Evolutionary conservation across 306 rosid genomes (phyloP).

Genomic region (Albizia julibrissin): DNA sequence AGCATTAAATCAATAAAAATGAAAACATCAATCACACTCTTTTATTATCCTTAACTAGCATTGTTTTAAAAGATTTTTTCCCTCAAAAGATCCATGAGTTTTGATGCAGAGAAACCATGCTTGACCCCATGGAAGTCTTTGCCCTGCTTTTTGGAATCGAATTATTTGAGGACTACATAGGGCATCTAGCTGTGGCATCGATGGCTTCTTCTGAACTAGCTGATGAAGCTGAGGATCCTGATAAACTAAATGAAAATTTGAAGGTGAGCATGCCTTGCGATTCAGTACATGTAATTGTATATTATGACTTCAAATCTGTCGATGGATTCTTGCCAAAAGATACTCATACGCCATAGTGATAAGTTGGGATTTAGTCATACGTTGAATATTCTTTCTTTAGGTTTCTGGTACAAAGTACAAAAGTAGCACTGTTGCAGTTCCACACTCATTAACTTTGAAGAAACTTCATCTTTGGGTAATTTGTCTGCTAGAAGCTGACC

Average conservation of each 20-base stretch:
- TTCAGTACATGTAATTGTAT: conserved; percentile 8
- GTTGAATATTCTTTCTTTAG: background rate
- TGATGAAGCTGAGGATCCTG: conserved; percentile 61
- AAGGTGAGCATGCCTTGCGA: conserved; percentile 62
- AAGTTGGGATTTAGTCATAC: background rate
- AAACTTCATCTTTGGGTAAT: background rate
- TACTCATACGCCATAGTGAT: background rate
- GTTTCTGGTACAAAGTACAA: background rate
- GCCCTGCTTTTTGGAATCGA: conserved; percentile 91
- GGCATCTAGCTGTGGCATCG: conserved; percentile 90
- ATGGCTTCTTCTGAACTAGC: conserved; percentile 83
- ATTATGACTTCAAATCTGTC: background rate
- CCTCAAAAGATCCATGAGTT: conserved; percentile 21
- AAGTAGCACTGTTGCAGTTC: background rate
- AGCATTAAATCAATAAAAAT: background rate
- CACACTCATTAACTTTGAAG: conserved; percentile 1
- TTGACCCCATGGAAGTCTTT: conserved; percentile 89
- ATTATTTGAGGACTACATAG: conserved; percentile 86
- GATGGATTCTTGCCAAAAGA: background rate
- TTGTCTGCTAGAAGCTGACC: conserved; percentile 1
- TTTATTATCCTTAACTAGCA: background rate
- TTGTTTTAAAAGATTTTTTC: background rate
- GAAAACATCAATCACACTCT: background rate
- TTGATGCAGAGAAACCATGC: conserved; percentile 77
- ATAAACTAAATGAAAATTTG: conserved; percentile 70